Evolutionary conservation across 805 yeast genomes (phyloP), one percentile per base, ranked within the genome.

Genomic region (Lachancea fermentati): DNA sequence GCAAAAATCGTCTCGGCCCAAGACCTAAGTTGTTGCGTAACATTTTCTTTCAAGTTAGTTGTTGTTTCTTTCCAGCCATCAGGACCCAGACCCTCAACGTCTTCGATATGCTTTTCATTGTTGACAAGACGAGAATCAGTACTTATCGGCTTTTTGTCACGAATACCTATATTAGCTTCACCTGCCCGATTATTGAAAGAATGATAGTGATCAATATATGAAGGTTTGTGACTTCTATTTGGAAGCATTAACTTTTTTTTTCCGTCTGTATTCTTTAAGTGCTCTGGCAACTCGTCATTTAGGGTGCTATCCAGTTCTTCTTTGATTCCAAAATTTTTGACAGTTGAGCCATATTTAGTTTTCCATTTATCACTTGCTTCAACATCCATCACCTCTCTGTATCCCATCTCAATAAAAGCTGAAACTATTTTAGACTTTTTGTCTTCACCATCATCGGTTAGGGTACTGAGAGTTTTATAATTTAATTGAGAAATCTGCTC

Each of bases 151-250:
- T 91, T 91, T 55, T 76, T 78, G 44, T 88, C 96, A 42, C 95
- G 68, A 15, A 91, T 74, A 38, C 97, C 97, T 30, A 68, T 64
- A 55, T 91, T 91, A 19, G 86, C 95, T 41, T 74, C 82, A 19
- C 97, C 96, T 0, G 96, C 94, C 53, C 94, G 72, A 55, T 85
- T 79, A 59, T 89, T 91, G 65, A 89, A 91, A 0, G 95, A 80
- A 45, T 71, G 71, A 41, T 58, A 62, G 29, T 40, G 43, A 11
- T 30, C 30, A 29, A 24, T 14, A 29, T 12, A 29, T 17, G 33
- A 22, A 13, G 30, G 16, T 16, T 34, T 32, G 11, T 30, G 19
- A n/a, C 18, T 30, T 16, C 33, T 24, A 13, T 42, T 44, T 14
- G 54, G 52, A 11, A 48, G 34, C 12, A 33, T 28, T 5, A 41